These are phyloP conservation scores for Gillenia trifoliata DNA, from an alignment of 306 rosid genomes.

Conservation along the genomic window DNA sequence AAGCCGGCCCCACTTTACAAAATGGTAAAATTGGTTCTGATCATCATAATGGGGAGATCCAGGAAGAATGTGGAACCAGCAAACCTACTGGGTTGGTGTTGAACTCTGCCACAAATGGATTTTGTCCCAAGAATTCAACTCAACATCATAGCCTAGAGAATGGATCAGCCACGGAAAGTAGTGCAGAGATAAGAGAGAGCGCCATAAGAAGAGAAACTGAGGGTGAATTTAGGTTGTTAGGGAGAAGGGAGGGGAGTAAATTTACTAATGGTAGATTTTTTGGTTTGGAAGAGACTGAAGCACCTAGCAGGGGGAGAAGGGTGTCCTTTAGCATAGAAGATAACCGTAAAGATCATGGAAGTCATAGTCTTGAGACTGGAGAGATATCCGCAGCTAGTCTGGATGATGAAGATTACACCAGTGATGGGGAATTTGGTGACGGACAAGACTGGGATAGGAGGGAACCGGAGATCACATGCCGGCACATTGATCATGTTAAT, in stretches of 20 bases:
- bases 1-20: slow-evolving; percentile 29
- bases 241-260: slow-evolving; percentile 72
- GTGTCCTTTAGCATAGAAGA: slow-evolving; percentile 87
- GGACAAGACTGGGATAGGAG: slow-evolving; percentile 55
- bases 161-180: slow-evolving; percentile 50
- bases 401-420: slow-evolving; percentile 67
- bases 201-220: slow-evolving; percentile 97
- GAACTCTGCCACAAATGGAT: slow-evolving; percentile 31
- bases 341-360: slow-evolving; percentile 42
- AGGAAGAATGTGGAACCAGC: slow-evolving; percentile 52
- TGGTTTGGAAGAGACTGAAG: slow-evolving; percentile 72
- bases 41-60: slow-evolving; percentile 40
- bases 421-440: slow-evolving; percentile 75
- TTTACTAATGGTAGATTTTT: slow-evolving; percentile 64
- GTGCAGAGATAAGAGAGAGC: slow-evolving; percentile 62
- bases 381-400: slow-evolving; percentile 62
- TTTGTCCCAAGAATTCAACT: slow-evolving; percentile 35
- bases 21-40: slow-evolving; percentile 37
- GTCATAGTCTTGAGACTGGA: slow-evolving; percentile 49
- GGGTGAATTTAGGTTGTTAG: slow-evolving; percentile 87
- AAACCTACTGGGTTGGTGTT: slow-evolving; percentile 23
- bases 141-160: slow-evolving; percentile 46
- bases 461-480: slow-evolving; percentile 74
- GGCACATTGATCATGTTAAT: slow-evolving; percentile 71
- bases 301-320: slow-evolving; percentile 57